phyloP scores from a whole-genome alignment of 441 rosid species.

The Adansonia madagascariensis region DNA sequence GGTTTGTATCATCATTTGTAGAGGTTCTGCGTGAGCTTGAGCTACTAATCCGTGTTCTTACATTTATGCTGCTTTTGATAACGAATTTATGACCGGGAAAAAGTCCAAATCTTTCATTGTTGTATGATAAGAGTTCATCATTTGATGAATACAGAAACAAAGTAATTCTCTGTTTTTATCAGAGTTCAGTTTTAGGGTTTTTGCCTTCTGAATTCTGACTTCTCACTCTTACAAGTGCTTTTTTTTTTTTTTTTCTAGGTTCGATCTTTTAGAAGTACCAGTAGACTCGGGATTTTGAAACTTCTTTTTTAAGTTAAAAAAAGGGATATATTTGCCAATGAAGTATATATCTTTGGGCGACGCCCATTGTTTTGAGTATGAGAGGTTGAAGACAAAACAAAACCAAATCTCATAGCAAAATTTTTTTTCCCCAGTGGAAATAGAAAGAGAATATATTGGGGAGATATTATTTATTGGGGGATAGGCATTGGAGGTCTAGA shows the following conservation, averaged over 20 bases:
- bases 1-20: constrained; percentile 6
- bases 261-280: no score
- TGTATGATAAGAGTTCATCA: constrained; percentile 26
- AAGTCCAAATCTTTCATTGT: constrained; percentile 7
- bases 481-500: neutral
- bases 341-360: neutral
- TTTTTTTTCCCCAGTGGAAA: neutral
- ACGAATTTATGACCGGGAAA: neutral
- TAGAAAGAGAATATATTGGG: neutral
- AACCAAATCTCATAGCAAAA: neutral
- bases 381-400: neutral
- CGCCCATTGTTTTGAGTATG: neutral
- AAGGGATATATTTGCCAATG: neutral
- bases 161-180: constrained; percentile 17
- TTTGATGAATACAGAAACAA: constrained; percentile 35
- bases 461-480: constrained; percentile 2
- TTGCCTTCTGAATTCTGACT: no score
- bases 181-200: neutral
- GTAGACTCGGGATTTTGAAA: no score
- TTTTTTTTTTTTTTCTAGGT: no score
- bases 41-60: constrained; percentile 36
- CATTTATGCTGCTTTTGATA: constrained; percentile 16
- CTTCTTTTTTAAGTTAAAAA: no score
- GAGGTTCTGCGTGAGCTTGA: neutral
- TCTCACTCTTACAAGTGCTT: no score